phyloP scores from a whole-genome alignment of 345 rosid genomes.

The Punica granatum region DNA sequence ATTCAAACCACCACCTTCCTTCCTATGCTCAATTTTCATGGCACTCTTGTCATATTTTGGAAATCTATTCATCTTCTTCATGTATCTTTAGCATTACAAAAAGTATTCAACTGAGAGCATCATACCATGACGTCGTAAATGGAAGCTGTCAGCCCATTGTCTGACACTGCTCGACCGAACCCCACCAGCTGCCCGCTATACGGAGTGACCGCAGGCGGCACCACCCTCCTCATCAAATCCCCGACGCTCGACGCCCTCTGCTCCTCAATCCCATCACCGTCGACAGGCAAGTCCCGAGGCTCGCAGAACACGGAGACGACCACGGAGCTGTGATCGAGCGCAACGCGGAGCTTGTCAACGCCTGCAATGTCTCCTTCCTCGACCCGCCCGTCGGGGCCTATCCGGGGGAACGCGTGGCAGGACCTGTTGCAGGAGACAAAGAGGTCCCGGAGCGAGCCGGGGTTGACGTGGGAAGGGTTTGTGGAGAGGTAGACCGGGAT shows the following conservation, averaged over 20 bases:
- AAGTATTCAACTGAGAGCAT: background rate
- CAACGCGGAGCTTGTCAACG: constrained; percentile 50
- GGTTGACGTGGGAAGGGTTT: constrained; percentile 38
- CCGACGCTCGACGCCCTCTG: constrained; percentile 24
- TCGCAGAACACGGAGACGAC: constrained; percentile 73
- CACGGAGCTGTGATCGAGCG: constrained; percentile 54
- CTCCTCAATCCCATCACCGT: constrained; percentile 4
- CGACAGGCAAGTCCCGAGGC: constrained; percentile 13
- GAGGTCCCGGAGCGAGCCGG: constrained; percentile 37
- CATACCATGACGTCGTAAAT: constrained; percentile 69
- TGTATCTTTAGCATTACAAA: background rate
- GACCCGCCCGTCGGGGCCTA: constrained; percentile 17
- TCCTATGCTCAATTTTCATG: background rate
- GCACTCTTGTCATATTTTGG: too few species aligned
- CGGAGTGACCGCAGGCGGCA: constrained; percentile 50
- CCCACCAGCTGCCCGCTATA: constrained; percentile 56
- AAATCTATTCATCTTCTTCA: background rate
- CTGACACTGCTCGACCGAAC: constrained; percentile 83
- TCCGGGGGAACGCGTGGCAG: constrained; percentile 44
- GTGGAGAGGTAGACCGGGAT: constrained; percentile 63
- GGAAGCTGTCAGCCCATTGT: constrained; percentile 75
- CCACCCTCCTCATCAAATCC: constrained; percentile 29
- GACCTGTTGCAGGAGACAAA: constrained; percentile 57
- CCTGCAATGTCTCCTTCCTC: constrained; percentile 24
- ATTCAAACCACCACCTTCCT: background rate